Percentiles rank a stretch among this genome's conserved stretches.
These are phyloP conservation scores for Colletotrichum sp. DNA, from an alignment of 2,329 filamentous ascomycete genomes.

Conservation along the genomic window DNA sequence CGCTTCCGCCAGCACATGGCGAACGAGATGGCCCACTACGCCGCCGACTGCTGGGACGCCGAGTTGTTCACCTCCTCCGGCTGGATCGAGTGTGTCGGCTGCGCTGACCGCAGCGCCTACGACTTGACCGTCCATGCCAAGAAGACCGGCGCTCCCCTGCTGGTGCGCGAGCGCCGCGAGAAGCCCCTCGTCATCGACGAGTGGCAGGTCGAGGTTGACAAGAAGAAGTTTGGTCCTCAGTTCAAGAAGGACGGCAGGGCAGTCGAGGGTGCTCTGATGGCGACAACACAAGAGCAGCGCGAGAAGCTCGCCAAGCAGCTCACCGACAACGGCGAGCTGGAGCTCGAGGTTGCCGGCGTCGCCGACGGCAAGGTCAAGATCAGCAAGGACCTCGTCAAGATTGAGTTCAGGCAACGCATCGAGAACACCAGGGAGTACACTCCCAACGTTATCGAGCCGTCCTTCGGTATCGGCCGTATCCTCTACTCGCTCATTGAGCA, in stretches of 20 bases:
- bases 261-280: constrained; percentile 80
- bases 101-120: constrained; percentile 93
- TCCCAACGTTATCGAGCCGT: constrained; percentile 96
- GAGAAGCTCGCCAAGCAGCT: constrained; percentile 81
- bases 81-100: constrained; percentile 98
- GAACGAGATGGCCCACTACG: constrained; percentile 84
- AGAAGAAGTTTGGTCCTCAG: constrained; percentile 93
- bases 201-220: constrained; percentile 87
- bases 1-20: constrained; percentile 97
- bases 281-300: constrained; percentile 78
- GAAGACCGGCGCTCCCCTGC: constrained; percentile 84
- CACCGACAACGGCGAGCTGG: constrained; percentile 74
- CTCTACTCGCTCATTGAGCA: constrained; percentile 94
- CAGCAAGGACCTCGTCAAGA: constrained; percentile 77
- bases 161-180: constrained; percentile 82
- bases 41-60: constrained; percentile 96
- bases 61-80: constrained; percentile 91
- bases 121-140: constrained; percentile 92
- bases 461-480: constrained; percentile 95
- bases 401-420: constrained; percentile 82
- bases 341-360: constrained; percentile 73
- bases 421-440: constrained; percentile 91
- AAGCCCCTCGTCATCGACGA: constrained; percentile 83
- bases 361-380: constrained; percentile 79
- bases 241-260: constrained; percentile 95